Percentiles rank a stretch among this genome's conserved stretches.
Conservation (phyloP, 768 basidiomycete genomes). For the Tephrocybe rancida region DNA sequence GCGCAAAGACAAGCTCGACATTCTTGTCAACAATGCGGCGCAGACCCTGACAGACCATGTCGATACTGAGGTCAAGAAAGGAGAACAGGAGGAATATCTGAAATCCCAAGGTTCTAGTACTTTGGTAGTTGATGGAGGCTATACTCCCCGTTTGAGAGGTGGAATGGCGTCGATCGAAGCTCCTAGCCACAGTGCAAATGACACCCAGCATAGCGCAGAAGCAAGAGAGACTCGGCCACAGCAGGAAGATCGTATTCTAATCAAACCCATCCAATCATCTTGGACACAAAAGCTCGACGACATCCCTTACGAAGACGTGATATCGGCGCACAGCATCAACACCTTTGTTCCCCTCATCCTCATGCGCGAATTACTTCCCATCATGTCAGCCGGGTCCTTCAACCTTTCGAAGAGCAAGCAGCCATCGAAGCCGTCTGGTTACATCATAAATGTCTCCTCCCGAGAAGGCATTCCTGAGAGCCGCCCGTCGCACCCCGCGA, state of each 20-base stretch:
- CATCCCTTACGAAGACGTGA: slow-evolving; percentile 37
- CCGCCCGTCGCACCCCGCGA: slow-evolving; percentile 21
- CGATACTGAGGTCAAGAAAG: slow-evolving; percentile 26
- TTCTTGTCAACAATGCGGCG: slow-evolving; percentile 38
- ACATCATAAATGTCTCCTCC: slow-evolving; percentile 38
- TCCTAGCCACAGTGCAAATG: neutral
- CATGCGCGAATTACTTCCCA: slow-evolving; percentile 31
- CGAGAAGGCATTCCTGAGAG: slow-evolving; percentile 36
- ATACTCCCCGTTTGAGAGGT: slow-evolving; percentile 21
- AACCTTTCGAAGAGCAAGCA: neutral
- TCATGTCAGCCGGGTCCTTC: slow-evolving; percentile 19
- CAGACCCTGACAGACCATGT: slow-evolving; percentile 34
- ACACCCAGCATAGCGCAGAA: neutral
- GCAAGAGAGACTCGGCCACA: neutral
- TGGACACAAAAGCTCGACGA: slow-evolving; percentile 35
- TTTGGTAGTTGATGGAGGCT: slow-evolving; percentile 14
- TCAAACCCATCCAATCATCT: slow-evolving; percentile 23
- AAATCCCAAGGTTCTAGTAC: neutral
- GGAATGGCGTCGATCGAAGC: slow-evolving; percentile 11
- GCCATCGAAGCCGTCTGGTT: slow-evolving; percentile 16
- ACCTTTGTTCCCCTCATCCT: slow-evolving; percentile 39
- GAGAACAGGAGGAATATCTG: slow-evolving; percentile 24
- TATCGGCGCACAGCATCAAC: slow-evolving; percentile 37
- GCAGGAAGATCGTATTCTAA: neutral
- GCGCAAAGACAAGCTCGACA: slow-evolving; percentile 24